Conservation (phyloP, 2,329 filamentous ascomycete genomes). For the Sclerotinia subarctica region DNA sequence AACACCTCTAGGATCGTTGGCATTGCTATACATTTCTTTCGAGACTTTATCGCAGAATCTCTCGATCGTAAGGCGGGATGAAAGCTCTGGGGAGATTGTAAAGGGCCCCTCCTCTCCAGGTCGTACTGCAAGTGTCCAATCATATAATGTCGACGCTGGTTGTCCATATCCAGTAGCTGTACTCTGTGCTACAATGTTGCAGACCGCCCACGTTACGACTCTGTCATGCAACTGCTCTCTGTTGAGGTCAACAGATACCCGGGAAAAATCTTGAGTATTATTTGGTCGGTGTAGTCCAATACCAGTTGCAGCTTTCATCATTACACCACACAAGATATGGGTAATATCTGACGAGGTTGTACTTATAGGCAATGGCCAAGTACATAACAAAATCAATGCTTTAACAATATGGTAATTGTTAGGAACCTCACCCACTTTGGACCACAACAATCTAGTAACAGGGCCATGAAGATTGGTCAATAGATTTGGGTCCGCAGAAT, state of each 20-base stretch:
- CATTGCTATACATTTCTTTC: constrained; percentile 76
- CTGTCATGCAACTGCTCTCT: constrained; percentile 77
- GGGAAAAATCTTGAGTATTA: constrained; percentile 78
- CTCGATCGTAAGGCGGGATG: constrained; percentile 67
- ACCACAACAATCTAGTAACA: constrained; percentile 71
- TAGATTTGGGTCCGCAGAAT: constrained; percentile 55
- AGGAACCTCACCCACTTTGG: constrained; percentile 71
- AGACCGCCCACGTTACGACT: constrained; percentile 78
- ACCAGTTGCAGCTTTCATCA: constrained; percentile 84
- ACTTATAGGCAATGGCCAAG: constrained; percentile 80
- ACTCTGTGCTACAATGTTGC: constrained; percentile 78
- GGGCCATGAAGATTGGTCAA: constrained; percentile 66
- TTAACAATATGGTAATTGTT: constrained; percentile 80
- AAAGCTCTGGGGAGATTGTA: constrained; percentile 59
- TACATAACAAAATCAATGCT: constrained; percentile 74
- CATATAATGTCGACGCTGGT: constrained; percentile 73
- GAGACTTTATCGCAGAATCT: constrained; percentile 75
- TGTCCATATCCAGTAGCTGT: constrained; percentile 83
- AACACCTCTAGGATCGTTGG: constrained; percentile 67
- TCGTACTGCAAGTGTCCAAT: constrained; percentile 65
- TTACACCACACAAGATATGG: constrained; percentile 72
- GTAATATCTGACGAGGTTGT: constrained; percentile 77
- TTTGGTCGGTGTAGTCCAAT: constrained; percentile 79
- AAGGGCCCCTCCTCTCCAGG: constrained; percentile 59
- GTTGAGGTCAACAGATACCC: constrained; percentile 70